Base-by-base conservation (phyloP, 108 stramenopile genomes). In the Cyclotella sp. region DNA sequence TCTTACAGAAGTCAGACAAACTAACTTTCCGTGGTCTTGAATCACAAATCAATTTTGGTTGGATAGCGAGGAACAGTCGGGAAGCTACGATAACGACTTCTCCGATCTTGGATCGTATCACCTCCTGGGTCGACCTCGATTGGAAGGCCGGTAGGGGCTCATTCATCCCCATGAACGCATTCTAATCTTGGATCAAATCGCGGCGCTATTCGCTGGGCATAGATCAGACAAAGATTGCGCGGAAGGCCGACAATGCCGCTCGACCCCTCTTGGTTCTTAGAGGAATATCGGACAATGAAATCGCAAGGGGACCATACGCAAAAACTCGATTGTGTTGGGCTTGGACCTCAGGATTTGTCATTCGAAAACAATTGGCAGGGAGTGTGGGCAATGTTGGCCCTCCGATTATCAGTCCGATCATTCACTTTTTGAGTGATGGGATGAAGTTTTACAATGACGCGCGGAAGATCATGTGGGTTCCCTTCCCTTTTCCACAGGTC, bases 401-500 rank as follows among this genome's bases (percentile, higher is more conserved):
- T 27, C 90, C 92, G 11, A 91, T 91, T 53, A 82, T 93, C 47
- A 79, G 73, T 76, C 87, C 90, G 7, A 49, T 85, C 52, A 68
- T 91, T 15, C 90, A 91, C 49, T 93, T 93, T 66, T 64, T 91
- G 73, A 68, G 79, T 24, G 92, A 93, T 77, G 92, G 90, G 27
- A 91, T 90, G 88, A 76, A 88, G 27, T 70, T 72, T 72, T 93
- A 93, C 85, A 91, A 91, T 66, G 86, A 91, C 40, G 87, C 86
- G 11, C 72, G 90, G 41, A 93, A 93, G 70, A 91, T 91, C 55
- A 85, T 81, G 83, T 89, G 65, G 43, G 85, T 88, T 18, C 93
- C 93, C 26, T 93, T 93, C 60, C 93, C 93, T 4, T 91, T 93
- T 68, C 82, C 79, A 3, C 91, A 90, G 80, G 90, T 88, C 0